Evolutionary conservation across 2,329 filamentous ascomycete species (phyloP).

Genomic region (Taxawa tesnikishii): DNA sequence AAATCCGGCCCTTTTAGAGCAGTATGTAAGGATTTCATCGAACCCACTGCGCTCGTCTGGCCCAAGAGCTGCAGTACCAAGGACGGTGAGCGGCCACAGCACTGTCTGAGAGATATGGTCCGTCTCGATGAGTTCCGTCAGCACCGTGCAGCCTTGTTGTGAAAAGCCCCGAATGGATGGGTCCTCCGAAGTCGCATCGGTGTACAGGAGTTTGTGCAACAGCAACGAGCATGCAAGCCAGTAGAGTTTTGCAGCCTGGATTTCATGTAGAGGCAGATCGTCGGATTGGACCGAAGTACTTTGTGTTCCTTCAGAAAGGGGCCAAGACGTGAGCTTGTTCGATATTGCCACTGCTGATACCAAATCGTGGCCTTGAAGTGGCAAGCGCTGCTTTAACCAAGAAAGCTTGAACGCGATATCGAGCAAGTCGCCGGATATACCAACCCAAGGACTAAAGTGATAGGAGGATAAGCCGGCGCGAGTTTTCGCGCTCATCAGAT

Average conservation of each 20-base stretch:
- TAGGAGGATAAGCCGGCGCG: not conserved
- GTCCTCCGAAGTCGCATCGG: not conserved
- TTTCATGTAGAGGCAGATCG: no score
- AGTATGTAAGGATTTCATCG: no score
- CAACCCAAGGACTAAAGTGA: slow-evolving; percentile 6
- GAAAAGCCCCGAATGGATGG: not conserved
- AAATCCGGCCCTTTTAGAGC: no score
- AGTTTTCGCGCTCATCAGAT: slow-evolving; percentile 1
- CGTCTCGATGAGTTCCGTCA: not conserved
- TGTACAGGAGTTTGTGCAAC: not conserved
- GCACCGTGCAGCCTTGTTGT: not conserved
- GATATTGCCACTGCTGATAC: not conserved
- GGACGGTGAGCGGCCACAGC: slow-evolving; percentile 3
- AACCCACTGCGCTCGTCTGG: no score
- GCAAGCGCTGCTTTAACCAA: slow-evolving; percentile 1
- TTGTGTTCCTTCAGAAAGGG: slow-evolving; percentile 1
- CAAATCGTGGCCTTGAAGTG: not conserved
- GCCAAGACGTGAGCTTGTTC: slow-evolving; percentile 1
- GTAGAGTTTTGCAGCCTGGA: no score
- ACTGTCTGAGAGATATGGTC: slow-evolving; percentile 1
- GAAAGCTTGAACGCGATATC: slow-evolving; percentile 5
- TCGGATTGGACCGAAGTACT: not conserved
- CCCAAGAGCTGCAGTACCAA: slow-evolving; percentile 4
- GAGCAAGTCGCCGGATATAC: slow-evolving; percentile 1
- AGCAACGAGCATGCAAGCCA: slow-evolving; percentile 5